These are phyloP conservation scores for Stephanodiscus triporus DNA, from an alignment of 108 stramenopile genomes.

Conservation along the genomic window DNA sequence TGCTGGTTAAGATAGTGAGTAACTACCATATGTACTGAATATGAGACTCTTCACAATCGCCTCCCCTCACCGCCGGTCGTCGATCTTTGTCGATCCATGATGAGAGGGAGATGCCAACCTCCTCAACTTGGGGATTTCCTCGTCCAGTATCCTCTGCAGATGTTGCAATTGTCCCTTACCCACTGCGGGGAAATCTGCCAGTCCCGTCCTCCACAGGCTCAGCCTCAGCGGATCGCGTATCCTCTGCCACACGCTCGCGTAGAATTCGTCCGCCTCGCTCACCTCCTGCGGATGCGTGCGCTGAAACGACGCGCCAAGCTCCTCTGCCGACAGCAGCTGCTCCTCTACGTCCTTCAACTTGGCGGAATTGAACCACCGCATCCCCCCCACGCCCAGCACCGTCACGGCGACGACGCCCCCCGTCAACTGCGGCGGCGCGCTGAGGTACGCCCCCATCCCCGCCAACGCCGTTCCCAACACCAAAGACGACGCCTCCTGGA, in stretches of 20 bases:
- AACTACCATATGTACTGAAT: no score
- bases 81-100: constrained; percentile 47
- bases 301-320: constrained; percentile 72
- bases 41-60: no score
- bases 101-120: constrained; percentile 80
- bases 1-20: no score
- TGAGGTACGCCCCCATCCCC: constrained; percentile 44
- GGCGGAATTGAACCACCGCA: constrained; percentile 77
- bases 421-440: constrained; percentile 53
- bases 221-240: constrained; percentile 70
- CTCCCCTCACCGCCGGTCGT: no score
- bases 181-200: constrained; percentile 56
- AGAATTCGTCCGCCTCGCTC: constrained; percentile 88
- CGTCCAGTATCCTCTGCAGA: constrained; percentile 80
- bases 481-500: constrained; percentile 48
- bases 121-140: constrained; percentile 84
- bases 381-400: constrained; percentile 70
- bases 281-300: constrained; percentile 84
- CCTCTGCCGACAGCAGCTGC: constrained; percentile 59
- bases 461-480: constrained; percentile 46
- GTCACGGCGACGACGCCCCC: constrained; percentile 72
- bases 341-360: constrained; percentile 65
- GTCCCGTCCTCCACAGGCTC: constrained; percentile 61
- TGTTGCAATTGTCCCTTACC: constrained; percentile 59
- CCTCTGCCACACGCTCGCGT: constrained; percentile 86